Evolutionary conservation across 108 stramenopile species (phyloP), one percentile per base, ranked within the genome.

Genomic region (Pseudonitzschia delicatissima): DNA sequence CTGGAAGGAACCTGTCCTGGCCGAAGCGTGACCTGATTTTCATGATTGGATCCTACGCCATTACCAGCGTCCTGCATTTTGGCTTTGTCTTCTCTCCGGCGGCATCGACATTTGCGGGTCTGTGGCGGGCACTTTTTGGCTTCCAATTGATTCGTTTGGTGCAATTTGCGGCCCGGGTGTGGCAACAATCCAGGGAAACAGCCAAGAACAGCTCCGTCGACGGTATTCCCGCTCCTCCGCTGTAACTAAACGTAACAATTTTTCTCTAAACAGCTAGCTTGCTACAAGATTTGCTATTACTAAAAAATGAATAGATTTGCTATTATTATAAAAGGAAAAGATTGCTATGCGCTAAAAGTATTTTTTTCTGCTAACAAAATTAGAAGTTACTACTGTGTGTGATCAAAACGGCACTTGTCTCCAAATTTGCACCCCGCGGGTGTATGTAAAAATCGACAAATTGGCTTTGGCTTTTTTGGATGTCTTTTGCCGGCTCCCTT

Each of bases 1-100:
- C 40, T 88, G 18, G 90, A 95, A 66, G 93, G 90, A 7, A 64
- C 76, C 5, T n/a, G 83, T 90, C 4, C 75, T 90, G 45, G 93
- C 87, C n/a, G 7, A 74, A 73, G 26, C 65, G 82, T 17, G 88
- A 91, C 69, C 40, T 87, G 12, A 39, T 47, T 6, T 86, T 71
- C 36, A 64, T 94, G 70, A 62, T 90, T 1, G 75, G 47, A 9
- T 73, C 78, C 8, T 94, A 94, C 50, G 62, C 74, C 0, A 37
- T 64, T 0, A 87, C 90, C 7, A 45, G 79, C 25, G 40, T 77
- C 9, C 17, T 87, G 20, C 73, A 89, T 45, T 52, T 84, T 23
- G 60, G 66, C 5, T 50, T 77, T 12, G 69, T 94, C 20, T 77
- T 72, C 17, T 87, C 74, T 49, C 42, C 62, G 39, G 44, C 25